phyloP scores from a whole-genome alignment of 1,139 yeast species.

The Diutina sp. region DNA sequence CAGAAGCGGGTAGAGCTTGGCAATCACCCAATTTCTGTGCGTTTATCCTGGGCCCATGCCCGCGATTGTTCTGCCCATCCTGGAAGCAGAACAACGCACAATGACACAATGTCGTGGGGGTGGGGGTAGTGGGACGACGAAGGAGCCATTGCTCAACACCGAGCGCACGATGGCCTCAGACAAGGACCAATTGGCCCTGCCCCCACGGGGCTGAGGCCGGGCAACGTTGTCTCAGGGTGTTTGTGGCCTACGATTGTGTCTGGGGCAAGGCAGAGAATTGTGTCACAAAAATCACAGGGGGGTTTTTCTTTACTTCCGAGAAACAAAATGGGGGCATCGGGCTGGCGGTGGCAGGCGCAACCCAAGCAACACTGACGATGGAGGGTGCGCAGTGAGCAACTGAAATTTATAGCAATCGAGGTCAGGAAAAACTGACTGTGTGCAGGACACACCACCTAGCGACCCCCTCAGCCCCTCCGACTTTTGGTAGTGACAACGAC shows the following conservation, averaged over 20 bases:
- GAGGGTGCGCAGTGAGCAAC: neutral
- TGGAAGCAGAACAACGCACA: neutral
- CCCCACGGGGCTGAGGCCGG: too few species aligned
- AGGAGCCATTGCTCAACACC: neutral
- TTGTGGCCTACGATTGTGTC: too few species aligned
- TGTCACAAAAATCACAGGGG: neutral
- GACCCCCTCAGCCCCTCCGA: neutral
- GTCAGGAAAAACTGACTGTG: neutral
- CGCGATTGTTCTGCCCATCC: neutral
- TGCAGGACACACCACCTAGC: neutral
- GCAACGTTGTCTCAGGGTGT: too few species aligned
- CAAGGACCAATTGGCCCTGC: too few species aligned
- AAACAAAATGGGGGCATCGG: neutral
- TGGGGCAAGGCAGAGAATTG: too few species aligned
- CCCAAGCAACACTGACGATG: neutral
- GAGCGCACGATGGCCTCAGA: neutral
- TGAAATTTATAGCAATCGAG: slow-evolving; percentile 1
- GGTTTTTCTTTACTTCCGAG: too few species aligned
- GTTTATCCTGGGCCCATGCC: neutral
- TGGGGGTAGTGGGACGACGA: neutral
- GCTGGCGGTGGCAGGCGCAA: neutral
- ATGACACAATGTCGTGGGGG: neutral
- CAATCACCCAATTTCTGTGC: neutral
- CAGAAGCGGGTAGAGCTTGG: too few species aligned
- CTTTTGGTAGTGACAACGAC: neutral